Conservation (phyloP, 352 stramenopile genomes). For the Phytophthora palmivora region DNA sequence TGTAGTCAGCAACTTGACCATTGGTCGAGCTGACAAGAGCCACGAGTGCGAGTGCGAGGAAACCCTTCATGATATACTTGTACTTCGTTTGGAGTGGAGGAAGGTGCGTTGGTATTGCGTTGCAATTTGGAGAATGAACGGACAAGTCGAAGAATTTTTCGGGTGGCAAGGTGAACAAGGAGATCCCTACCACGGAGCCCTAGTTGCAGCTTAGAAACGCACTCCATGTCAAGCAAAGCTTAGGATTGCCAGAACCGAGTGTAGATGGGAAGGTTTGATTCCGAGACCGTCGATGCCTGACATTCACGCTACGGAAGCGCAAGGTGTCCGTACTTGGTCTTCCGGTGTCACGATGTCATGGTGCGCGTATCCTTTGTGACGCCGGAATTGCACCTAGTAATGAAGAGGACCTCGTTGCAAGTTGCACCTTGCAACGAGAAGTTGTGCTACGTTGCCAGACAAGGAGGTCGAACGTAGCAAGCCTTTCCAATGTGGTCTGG, state of each 20-base stretch:
- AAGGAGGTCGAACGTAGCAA: constrained; percentile 6
- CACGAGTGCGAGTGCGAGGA: constrained; percentile 34
- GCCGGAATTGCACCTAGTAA: neutral
- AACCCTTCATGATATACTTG: constrained; percentile 25
- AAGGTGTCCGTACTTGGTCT: constrained; percentile 9
- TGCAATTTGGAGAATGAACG: constrained; percentile 38
- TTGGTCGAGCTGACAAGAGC: constrained; percentile 31
- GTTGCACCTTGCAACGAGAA: neutral
- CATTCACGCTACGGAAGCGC: neutral
- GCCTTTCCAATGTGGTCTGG: constrained; percentile 28
- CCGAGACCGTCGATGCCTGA: neutral
- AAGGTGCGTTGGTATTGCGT: constrained; percentile 24
- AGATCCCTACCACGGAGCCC: neutral
- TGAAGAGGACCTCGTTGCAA: constrained; percentile 1
- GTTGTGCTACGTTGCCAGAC: constrained; percentile 19
- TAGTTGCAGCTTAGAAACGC: constrained; percentile 28
- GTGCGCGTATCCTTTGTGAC: constrained; percentile 18
- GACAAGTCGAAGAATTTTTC: constrained; percentile 8
- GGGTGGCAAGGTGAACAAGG: neutral
- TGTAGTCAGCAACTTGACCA: constrained; percentile 45
- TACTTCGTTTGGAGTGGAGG: constrained; percentile 26
- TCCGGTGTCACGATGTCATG: constrained; percentile 12
- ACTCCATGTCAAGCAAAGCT: constrained; percentile 28
- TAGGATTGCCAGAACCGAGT: constrained; percentile 23
- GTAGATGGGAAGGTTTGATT: constrained; percentile 21